These are phyloP conservation scores for Cordyceps cicadae DNA, from an alignment of 2,329 filamentous ascomycete genomes.

Conservation along the genomic window DNA sequence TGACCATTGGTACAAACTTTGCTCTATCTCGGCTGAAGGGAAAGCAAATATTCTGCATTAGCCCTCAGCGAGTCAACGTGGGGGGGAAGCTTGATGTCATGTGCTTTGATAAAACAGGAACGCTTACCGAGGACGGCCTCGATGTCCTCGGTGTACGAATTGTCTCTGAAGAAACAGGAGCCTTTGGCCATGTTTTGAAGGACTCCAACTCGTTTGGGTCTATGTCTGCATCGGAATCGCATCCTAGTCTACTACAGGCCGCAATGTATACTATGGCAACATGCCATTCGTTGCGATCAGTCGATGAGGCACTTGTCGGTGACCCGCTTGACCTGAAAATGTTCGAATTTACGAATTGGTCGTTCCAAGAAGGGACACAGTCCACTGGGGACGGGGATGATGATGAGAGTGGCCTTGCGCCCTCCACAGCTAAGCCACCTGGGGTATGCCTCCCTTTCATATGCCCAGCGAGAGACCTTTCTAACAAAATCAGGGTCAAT, in stretches of 20 bases:
- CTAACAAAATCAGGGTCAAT: constrained; percentile 35
- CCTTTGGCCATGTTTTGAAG: constrained; percentile 69
- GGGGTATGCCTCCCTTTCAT: constrained; percentile 33
- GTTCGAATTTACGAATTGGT: constrained; percentile 95
- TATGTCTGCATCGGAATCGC: constrained; percentile 17
- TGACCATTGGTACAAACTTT: constrained; percentile 96
- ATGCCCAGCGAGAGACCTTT: background rate
- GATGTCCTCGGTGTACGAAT: constrained; percentile 86
- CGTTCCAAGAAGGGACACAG: constrained; percentile 80
- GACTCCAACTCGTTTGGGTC: constrained; percentile 54
- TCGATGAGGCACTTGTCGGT: constrained; percentile 83
- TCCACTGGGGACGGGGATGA: constrained; percentile 55
- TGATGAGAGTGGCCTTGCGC: constrained; percentile 67
- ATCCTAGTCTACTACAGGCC: constrained; percentile 38
- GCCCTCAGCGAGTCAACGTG: constrained; percentile 92
- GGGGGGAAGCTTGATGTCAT: constrained; percentile 92
- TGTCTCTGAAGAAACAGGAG: constrained; percentile 51
- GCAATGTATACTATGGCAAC: constrained; percentile 94
- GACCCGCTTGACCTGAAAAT: constrained; percentile 96
- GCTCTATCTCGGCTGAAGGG: constrained; percentile 77
- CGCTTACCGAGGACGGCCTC: constrained; percentile 88
- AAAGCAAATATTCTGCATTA: constrained; percentile 94
- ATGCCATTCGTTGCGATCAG: constrained; percentile 80
- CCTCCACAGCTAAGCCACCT: constrained; percentile 83
- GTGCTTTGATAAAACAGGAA: constrained; percentile 99